phyloP scores from a whole-genome alignment of 2,329 filamentous ascomycete species.

The Clarireedia paspali region DNA sequence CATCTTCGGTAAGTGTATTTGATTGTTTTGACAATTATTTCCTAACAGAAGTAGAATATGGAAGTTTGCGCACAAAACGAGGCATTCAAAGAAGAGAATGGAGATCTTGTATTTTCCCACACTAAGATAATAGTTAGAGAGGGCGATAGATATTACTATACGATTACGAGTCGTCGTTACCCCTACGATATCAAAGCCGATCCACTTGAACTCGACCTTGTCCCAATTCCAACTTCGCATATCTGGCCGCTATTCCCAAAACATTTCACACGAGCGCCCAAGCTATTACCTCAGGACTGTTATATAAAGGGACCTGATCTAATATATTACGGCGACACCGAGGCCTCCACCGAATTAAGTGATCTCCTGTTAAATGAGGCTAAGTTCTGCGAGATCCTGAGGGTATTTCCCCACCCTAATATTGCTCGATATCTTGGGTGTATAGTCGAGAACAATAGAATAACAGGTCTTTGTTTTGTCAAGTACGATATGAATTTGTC shows the following conservation, averaged over 20 bases:
- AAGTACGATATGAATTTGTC: neutral
- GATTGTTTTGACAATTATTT: too few relatives aligned
- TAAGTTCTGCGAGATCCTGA: constrained; percentile 9
- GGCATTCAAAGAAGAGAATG: neutral
- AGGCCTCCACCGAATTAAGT: neutral
- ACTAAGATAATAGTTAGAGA: neutral
- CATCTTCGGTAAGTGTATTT: too few relatives aligned
- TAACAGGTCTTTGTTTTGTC: constrained; percentile 5
- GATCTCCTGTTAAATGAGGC: neutral
- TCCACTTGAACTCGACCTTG: neutral
- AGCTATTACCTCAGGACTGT: neutral
- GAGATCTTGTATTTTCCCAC: neutral
- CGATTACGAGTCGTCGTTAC: neutral
- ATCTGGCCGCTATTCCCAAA: neutral
- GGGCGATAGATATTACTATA: neutral
- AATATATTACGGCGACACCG: neutral
- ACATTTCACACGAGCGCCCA: neutral
- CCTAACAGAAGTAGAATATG: neutral
- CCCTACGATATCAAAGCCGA: neutral
- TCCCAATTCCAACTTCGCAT: neutral
- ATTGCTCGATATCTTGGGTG: constrained; percentile 26
- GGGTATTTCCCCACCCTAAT: constrained; percentile 24
- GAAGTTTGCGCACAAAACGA: neutral
- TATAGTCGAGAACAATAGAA: constrained; percentile 15
- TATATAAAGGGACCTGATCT: neutral